Percentiles rank a stretch among this genome's conserved stretches.
These are phyloP conservation scores for Hypocrella siamensis DNA, from an alignment of 2,329 filamentous ascomycete genomes.

Conservation along the genomic window DNA sequence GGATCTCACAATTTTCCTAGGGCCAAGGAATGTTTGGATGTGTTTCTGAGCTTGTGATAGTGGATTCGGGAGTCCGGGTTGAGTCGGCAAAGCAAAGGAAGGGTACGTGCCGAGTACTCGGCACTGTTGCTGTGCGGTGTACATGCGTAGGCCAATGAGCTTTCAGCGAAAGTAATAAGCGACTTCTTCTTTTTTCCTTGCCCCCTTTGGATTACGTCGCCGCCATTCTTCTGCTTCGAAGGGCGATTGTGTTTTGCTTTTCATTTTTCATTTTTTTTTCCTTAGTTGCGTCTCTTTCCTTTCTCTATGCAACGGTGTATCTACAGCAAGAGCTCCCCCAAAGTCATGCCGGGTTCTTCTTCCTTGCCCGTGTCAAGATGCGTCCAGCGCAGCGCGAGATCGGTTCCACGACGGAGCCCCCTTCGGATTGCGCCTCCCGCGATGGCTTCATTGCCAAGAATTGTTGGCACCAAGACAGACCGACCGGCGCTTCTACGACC, in stretches of 20 bases:
- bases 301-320: no score
- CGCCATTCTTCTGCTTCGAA: no score
- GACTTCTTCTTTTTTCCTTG: background rate
- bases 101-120: background rate
- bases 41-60: no score
- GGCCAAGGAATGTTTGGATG: no score
- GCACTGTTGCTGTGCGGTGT: background rate
- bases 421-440: slow-evolving; percentile 10
- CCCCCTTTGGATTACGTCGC: no score
- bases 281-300: no score
- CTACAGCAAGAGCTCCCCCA: no score
- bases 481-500: slow-evolving; percentile 8
- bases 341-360: slow-evolving; percentile 20
- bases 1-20: no score
- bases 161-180: background rate
- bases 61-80: background rate
- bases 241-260: no score
- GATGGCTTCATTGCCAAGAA: slow-evolving; percentile 7
- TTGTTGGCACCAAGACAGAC: slow-evolving; percentile 5
- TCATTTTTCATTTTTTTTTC: no score
- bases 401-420: slow-evolving; percentile 14
- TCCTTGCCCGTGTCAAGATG: slow-evolving; percentile 22
- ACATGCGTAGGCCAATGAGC: background rate
- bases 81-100: background rate
- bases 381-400: slow-evolving; percentile 21